Percentiles rank a stretch among this genome's conserved stretches.
phyloP scores from a whole-genome alignment of 768 basidiomycete species.

The Ramaria sp. region DNA sequence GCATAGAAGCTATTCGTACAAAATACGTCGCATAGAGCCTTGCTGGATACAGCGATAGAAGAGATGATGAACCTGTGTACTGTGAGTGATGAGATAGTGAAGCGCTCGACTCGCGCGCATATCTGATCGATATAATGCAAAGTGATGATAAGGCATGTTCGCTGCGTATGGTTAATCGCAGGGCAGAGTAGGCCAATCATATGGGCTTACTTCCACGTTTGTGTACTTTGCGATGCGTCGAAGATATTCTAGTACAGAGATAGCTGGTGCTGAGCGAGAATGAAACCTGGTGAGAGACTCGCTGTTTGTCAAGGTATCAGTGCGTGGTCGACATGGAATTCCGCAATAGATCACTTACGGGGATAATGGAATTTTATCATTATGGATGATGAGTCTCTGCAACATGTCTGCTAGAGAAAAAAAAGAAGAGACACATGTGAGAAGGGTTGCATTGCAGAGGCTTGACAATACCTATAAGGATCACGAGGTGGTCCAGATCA shows the following conservation, averaged over 20 bases:
- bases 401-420: constrained; percentile 81
- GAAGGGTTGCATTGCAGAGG: constrained; percentile 8
- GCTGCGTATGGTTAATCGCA: constrained; percentile 28
- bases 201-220: constrained; percentile 73
- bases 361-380: constrained; percentile 87
- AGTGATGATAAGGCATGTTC: constrained; percentile 69
- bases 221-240: constrained; percentile 90
- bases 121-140: constrained; percentile 92
- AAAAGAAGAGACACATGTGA: constrained; percentile 9
- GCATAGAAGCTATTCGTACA: constrained; percentile 94
- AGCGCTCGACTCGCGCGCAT: constrained; percentile 74
- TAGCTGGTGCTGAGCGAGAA: constrained; percentile 81
- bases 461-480: constrained; percentile 66
- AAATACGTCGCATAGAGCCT: constrained; percentile 92
- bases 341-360: constrained; percentile 42
- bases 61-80: constrained; percentile 97
- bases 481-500: constrained; percentile 70
- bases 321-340: constrained; percentile 9
- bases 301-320: constrained; percentile 24
- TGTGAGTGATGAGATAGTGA: constrained; percentile 91
- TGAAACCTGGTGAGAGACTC: constrained; percentile 94
- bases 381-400: constrained; percentile 86
- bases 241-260: constrained; percentile 86
- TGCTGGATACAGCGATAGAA: constrained; percentile 83
- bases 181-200: constrained; percentile 1